These are phyloP conservation scores for Croton setiger DNA, from an alignment of 441 rosid genomes.

Conservation along the genomic window DNA sequence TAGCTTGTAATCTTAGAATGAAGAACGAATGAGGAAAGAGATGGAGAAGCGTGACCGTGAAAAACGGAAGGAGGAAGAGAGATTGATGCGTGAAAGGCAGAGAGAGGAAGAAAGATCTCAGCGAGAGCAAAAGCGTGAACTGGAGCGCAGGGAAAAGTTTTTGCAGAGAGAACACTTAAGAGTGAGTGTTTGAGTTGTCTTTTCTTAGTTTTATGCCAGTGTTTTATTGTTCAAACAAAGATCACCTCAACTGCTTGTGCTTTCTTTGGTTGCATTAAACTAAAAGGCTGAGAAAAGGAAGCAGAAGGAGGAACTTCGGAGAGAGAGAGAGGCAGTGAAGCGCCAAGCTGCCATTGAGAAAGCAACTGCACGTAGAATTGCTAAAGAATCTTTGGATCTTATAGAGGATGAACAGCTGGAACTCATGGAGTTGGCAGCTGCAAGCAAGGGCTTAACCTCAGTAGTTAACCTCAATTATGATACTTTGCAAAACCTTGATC, in stretches of 20 bases:
- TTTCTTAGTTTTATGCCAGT: constrained; percentile 3
- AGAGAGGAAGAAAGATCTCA: constrained; percentile 83
- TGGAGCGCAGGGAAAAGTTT: constrained; percentile 90
- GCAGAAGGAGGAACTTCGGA: constrained; percentile 87
- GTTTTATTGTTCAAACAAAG: neutral
- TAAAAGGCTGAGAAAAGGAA: constrained; percentile 81
- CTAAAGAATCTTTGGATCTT: constrained; percentile 98
- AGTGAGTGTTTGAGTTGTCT: constrained; percentile 42
- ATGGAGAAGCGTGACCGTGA: constrained; percentile 95
- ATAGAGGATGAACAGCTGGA: constrained; percentile 98
- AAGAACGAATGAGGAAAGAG: constrained; percentile 81
- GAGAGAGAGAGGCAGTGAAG: constrained; percentile 77
- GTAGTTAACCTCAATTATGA: constrained; percentile 80
- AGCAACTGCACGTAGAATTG: constrained; percentile 97
- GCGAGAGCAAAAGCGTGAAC: constrained; percentile 91
- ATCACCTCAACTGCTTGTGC: neutral
- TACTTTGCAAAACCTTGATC: constrained; percentile 80
- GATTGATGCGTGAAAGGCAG: constrained; percentile 90
- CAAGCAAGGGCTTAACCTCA: constrained; percentile 71
- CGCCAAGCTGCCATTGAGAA: constrained; percentile 90
- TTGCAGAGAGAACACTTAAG: constrained; percentile 75
- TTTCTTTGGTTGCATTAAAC: constrained; percentile 24
- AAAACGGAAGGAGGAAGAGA: constrained; percentile 95
- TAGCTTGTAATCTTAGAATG: constrained; percentile 49
- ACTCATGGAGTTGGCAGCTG: constrained; percentile 97